A percentile compares a stretch with the other conserved stretches of the same genome.
Conservation (phyloP, 805 yeast genomes). For the Jamesozyma piceae region DNA sequence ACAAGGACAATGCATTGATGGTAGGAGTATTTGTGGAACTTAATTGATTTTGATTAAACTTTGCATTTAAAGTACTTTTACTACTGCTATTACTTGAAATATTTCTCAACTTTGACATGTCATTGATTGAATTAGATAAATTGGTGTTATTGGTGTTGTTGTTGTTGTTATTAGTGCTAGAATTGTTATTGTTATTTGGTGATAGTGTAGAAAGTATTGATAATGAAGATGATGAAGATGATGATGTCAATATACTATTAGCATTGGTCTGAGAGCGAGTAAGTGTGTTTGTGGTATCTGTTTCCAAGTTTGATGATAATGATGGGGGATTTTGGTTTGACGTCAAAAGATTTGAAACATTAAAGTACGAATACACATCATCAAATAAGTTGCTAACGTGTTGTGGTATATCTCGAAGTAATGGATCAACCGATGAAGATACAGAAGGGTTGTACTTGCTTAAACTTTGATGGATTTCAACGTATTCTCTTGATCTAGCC, state of each 20-base stretch:
- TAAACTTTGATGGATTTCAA: slow-evolving; percentile 14
- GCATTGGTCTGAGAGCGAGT: background rate
- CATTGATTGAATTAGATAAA: background rate
- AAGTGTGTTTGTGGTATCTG: background rate
- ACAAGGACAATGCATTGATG: slow-evolving; percentile 4
- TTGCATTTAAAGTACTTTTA: background rate
- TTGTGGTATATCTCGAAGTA: background rate
- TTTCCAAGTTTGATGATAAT: background rate
- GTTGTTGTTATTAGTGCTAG: background rate
- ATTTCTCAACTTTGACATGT: background rate
- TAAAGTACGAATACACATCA: slow-evolving; percentile 20
- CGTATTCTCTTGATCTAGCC: slow-evolving; percentile 40
- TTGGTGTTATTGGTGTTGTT: background rate
- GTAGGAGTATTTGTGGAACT: slow-evolving; percentile 3
- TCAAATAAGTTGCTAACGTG: slow-evolving; percentile 15
- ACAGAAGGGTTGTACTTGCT: slow-evolving; percentile 1
- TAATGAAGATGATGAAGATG: slow-evolving; percentile 1
- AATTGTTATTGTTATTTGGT: background rate
- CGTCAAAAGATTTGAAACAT: slow-evolving; percentile 15
- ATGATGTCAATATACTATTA: background rate
- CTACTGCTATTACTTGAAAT: background rate
- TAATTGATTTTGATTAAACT: background rate
- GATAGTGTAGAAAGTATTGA: background rate
- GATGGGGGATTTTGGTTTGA: slow-evolving; percentile 3
- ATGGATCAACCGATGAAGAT: slow-evolving; percentile 1